Evolutionary conservation across 305 asterid genomes (phyloP).

Genomic region (Solanum chacoense): DNA sequence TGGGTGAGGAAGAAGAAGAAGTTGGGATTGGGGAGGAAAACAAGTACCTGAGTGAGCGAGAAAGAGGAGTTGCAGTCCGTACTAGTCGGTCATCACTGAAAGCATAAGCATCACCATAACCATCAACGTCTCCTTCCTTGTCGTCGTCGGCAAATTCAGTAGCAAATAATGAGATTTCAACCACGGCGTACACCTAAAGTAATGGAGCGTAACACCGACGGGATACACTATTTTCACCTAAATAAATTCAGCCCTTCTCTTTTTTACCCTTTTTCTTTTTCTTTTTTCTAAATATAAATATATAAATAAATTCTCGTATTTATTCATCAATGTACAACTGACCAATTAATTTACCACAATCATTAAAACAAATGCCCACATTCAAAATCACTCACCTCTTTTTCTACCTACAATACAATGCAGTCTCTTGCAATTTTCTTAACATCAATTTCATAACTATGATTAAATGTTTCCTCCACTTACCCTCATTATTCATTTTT

Average conservation of each 20-base stretch:
- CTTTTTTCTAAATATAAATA: neutral
- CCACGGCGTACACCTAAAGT: neutral
- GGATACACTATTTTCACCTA: neutral
- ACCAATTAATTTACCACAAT: neutral
- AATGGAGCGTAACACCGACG: neutral
- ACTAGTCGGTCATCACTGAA: neutral
- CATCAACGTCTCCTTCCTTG: neutral
- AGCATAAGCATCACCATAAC: too few relatives aligned
- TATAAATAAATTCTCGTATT: neutral
- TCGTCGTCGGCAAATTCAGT: neutral
- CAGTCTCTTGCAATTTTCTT: neutral
- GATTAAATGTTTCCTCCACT: neutral
- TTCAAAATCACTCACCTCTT: neutral
- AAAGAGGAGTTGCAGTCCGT: neutral
- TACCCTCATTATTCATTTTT: neutral
- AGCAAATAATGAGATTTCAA: neutral
- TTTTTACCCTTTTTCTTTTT: neutral
- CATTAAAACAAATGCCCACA: neutral
- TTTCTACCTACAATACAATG: neutral
- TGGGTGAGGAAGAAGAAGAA: neutral
- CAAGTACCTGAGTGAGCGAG: neutral
- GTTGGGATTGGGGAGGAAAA: neutral
- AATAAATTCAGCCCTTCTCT: neutral
- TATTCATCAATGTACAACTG: neutral
- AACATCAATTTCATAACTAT: neutral